Conservation (phyloP, 1,284 basidiomycete species). For the Polyporus tsugae region DNA sequence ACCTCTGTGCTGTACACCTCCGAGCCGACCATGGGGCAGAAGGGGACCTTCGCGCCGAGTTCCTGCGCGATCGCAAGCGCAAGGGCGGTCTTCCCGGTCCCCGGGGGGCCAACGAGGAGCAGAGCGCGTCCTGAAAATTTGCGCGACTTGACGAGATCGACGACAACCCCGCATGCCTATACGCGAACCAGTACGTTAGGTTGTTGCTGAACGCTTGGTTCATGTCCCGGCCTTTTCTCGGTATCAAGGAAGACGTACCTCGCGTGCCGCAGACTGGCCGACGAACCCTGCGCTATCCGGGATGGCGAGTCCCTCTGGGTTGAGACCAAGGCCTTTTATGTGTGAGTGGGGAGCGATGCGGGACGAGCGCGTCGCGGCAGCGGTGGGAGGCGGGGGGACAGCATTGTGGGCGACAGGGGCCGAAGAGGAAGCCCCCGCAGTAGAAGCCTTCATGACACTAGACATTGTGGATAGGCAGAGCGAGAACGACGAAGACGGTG, state of each 20-base stretch:
- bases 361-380: conserved; percentile 75
- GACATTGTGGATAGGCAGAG: conserved; percentile 28
- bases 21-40: conserved; percentile 98
- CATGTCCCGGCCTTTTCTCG: background rate
- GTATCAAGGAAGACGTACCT: conserved; percentile 59
- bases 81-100: conserved; percentile 96
- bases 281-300: conserved; percentile 88
- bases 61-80: conserved; percentile 95
- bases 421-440: conserved; percentile 41
- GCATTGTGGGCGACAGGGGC: conserved; percentile 77
- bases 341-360: conserved; percentile 93
- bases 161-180: conserved; percentile 91
- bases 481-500: conserved; percentile 2
- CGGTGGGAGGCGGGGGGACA: conserved; percentile 68
- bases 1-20: conserved; percentile 98
- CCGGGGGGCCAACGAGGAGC: conserved; percentile 89
- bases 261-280: conserved; percentile 90
- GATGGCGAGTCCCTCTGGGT: conserved; percentile 83
- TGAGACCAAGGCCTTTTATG: conserved; percentile 95
- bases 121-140: conserved; percentile 94
- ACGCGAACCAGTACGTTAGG: conserved; percentile 10
- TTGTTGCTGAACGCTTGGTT: conserved; percentile 6
- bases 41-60: conserved; percentile 93
- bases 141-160: conserved; percentile 90
- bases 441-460: conserved; percentile 37